A percentile compares a stretch with the other conserved stretches of the same genome.
Conservation (phyloP, 208 protist species). For the Trichomonas tenax region DNA sequence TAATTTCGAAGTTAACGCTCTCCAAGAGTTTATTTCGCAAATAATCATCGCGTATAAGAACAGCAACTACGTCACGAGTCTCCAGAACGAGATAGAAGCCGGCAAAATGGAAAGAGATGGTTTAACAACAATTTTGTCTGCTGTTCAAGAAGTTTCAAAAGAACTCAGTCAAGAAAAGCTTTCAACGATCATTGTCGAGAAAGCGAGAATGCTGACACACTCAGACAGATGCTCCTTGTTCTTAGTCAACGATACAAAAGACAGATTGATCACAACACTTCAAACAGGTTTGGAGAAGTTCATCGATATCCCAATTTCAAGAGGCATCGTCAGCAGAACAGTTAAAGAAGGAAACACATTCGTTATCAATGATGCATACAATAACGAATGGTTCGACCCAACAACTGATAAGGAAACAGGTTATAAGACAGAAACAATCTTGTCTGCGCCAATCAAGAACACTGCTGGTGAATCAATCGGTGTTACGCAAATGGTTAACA, state of each 20-base stretch:
- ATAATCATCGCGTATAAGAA: neutral
- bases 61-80: too few species aligned
- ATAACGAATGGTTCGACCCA: neutral
- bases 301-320: neutral
- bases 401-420: neutral
- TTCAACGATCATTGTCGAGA: neutral
- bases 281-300: neutral
- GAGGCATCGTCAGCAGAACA: neutral
- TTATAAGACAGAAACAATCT: neutral
- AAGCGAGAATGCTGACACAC: neutral
- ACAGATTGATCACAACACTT: neutral
- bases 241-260: neutral
- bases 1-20: neutral
- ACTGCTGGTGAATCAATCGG: neutral
- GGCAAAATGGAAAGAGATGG: neutral
- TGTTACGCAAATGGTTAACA: neutral
- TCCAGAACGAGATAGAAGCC: neutral
- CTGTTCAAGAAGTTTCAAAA: neutral
- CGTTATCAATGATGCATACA: neutral
- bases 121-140: neutral
- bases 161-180: neutral
- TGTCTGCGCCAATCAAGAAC: neutral
- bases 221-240: neutral
- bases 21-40: neutral
- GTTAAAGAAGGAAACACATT: neutral